These are phyloP conservation scores for Saturnispora dispora DNA, from an alignment of 805 yeast genomes.

Conservation along the genomic window DNA sequence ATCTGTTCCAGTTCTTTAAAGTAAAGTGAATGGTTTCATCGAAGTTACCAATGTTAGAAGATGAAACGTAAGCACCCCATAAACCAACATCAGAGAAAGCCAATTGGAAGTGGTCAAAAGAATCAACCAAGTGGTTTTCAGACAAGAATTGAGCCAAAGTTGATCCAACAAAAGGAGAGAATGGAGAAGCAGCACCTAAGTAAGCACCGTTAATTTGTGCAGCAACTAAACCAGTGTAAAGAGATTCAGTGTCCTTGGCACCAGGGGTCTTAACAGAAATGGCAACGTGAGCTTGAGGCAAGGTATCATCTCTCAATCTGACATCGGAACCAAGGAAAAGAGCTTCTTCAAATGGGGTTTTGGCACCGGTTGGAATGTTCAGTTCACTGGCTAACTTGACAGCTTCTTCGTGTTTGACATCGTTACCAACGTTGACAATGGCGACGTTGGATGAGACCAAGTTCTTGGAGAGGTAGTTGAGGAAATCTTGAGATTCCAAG, in stretches of 20 bases:
- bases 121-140: conserved; percentile 66
- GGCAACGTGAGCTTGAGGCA: conserved; percentile 71
- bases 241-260: conserved; percentile 45
- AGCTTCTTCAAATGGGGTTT: conserved; percentile 40
- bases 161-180: conserved; percentile 51
- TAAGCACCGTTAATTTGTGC: conserved; percentile 52
- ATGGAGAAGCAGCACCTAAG: conserved; percentile 45
- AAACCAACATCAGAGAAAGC: conserved; percentile 73
- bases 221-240: conserved; percentile 65
- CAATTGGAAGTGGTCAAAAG: conserved; percentile 60
- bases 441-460: conserved; percentile 58
- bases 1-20: conserved; percentile 82
- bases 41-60: conserved; percentile 47
- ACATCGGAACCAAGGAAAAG: conserved; percentile 79
- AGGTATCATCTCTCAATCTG: conserved; percentile 80
- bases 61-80: conserved; percentile 72
- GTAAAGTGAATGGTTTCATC: conserved; percentile 78
- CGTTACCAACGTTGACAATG: conserved; percentile 55
- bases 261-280: conserved; percentile 72
- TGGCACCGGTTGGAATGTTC: conserved; percentile 42
- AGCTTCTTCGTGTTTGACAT: conserved; percentile 57
- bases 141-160: conserved; percentile 60
- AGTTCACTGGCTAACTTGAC: conserved; percentile 55
- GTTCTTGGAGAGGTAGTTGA: conserved; percentile 45
- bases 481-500: conserved; percentile 50